A percentile compares a stretch with the other conserved stretches of the same genome.
These are phyloP conservation scores for Viola odorata DNA, from an alignment of 345 rosid genomes.

Conservation along the genomic window DNA sequence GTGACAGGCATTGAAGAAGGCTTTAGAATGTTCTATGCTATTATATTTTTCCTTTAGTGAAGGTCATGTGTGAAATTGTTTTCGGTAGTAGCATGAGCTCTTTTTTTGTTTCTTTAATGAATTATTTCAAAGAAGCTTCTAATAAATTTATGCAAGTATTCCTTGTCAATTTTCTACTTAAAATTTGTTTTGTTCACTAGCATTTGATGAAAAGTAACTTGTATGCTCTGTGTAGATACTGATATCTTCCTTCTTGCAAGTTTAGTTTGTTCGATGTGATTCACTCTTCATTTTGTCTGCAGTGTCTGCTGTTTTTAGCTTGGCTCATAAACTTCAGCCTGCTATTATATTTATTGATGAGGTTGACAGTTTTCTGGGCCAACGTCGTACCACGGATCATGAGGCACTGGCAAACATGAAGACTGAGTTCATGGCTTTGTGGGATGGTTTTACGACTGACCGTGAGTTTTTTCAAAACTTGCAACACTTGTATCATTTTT, in stretches of 20 bases:
- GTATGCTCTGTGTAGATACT: not conserved
- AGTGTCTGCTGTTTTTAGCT: constrained; percentile 96
- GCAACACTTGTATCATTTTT: not conserved
- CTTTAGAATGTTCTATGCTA: too few species aligned
- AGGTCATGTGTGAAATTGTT: too few species aligned
- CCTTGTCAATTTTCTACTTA: too few species aligned
- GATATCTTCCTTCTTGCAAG: not conserved
- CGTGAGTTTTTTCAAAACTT: constrained; percentile 47
- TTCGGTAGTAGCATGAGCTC: too few species aligned
- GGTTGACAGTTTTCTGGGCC: constrained; percentile 95
- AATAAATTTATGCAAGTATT: too few species aligned
- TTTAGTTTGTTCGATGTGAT: not conserved
- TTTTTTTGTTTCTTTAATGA: too few species aligned
- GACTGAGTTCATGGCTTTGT: constrained; percentile 98
- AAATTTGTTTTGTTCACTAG: too few species aligned
- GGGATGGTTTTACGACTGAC: constrained; percentile 98
- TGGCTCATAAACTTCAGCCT: constrained; percentile 92
- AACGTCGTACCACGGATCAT: constrained; percentile 82
- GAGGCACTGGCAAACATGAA: constrained; percentile 94
- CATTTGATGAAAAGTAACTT: too few species aligned
- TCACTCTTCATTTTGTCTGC: constrained; percentile 21
- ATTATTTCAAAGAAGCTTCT: too few species aligned
- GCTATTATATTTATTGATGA: constrained; percentile 95
- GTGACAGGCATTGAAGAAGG: too few species aligned
- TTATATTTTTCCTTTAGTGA: too few species aligned